Evolutionary conservation across 176 grass and related monocot species (phyloP).

Genomic region (Dactylis glomerata): DNA sequence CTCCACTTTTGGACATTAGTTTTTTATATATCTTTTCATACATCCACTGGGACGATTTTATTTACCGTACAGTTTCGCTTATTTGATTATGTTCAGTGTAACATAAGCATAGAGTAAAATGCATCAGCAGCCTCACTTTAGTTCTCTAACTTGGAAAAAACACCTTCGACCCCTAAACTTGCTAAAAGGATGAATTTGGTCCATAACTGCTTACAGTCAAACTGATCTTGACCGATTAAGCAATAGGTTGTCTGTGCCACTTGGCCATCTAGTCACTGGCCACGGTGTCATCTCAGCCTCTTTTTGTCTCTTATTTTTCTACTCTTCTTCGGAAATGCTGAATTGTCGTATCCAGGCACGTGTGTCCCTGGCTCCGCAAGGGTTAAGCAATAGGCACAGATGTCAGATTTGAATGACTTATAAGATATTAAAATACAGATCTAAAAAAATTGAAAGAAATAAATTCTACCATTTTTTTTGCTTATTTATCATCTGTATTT

Average conservation of each 20-base stretch:
- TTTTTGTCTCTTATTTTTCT: not conserved
- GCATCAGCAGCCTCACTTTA: not conserved
- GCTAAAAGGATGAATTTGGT: not conserved
- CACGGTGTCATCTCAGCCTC: not conserved
- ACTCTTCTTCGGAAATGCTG: not conserved
- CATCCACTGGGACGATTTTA: not conserved
- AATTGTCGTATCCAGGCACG: not conserved
- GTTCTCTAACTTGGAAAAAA: not conserved
- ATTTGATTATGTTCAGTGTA: not conserved
- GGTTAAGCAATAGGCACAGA: not conserved
- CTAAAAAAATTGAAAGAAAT: not conserved
- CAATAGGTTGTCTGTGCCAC: not conserved
- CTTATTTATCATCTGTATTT: constrained; percentile 21
- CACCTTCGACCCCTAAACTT: not conserved
- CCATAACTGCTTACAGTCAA: not conserved
- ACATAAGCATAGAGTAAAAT: not conserved
- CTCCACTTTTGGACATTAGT: not conserved
- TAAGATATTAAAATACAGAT: not conserved
- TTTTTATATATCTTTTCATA: not conserved
- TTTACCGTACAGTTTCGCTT: not conserved
- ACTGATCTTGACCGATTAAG: not conserved
- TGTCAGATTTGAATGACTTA: not conserved
- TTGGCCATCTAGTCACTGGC: not conserved
- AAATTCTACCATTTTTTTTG: not conserved
- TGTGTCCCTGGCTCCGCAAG: not conserved